Conservation (phyloP, 441 rosid species). For the Eutrema salsugineum region DNA sequence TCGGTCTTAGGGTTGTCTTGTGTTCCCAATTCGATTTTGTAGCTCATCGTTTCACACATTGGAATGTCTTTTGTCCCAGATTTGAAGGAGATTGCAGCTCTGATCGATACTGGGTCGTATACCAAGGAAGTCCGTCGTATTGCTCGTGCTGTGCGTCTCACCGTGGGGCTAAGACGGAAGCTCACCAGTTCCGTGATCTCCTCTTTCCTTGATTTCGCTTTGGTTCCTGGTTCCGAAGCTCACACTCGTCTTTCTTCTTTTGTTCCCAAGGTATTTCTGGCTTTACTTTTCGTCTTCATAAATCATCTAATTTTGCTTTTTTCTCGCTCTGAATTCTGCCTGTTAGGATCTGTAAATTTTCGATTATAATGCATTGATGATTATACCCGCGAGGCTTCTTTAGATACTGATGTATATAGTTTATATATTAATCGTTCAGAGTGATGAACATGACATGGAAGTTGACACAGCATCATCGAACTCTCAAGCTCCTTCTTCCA, state of each 20-base stretch:
- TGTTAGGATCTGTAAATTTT: not conserved
- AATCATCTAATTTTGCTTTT: not conserved
- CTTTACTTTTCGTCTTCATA: not conserved
- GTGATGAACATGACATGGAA: slow-evolving; percentile 55
- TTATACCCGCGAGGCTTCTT: not conserved
- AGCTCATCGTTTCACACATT: not conserved
- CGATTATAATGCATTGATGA: not conserved
- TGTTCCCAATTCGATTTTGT: not conserved
- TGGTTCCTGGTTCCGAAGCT: slow-evolving; percentile 44
- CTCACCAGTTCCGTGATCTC: slow-evolving; percentile 39
- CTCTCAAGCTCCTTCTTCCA: slow-evolving; percentile 31
- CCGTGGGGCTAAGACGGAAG: slow-evolving; percentile 41
- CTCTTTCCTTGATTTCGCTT: slow-evolving; percentile 42
- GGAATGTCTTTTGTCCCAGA: slow-evolving; percentile 12
- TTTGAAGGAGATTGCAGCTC: slow-evolving; percentile 47
- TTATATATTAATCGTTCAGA: slow-evolving; percentile 26
- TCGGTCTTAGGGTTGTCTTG: slow-evolving; percentile 5
- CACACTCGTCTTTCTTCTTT: slow-evolving; percentile 35
- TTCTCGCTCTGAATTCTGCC: not conserved
- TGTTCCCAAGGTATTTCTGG: slow-evolving; percentile 39
- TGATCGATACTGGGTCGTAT: slow-evolving; percentile 47
- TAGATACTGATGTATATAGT: not conserved
- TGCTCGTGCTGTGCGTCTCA: slow-evolving; percentile 48
- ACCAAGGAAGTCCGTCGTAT: slow-evolving; percentile 51
- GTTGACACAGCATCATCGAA: slow-evolving; percentile 48